Evolutionary conservation across 306 rosid genomes (phyloP).

Genomic region (Styphnolobium japonicum): DNA sequence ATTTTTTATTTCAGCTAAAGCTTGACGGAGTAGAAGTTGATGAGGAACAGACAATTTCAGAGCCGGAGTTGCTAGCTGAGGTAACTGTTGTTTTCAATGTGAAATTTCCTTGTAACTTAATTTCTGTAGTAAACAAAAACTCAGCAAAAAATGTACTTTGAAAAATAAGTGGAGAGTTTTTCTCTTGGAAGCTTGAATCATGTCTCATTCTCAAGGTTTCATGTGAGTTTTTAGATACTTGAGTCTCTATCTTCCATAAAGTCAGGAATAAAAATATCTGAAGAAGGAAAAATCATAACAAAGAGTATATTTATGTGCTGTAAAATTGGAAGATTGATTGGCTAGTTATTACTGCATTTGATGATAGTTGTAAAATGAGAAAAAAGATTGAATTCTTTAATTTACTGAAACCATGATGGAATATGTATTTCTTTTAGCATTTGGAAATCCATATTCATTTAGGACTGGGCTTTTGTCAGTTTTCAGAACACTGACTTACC

Average conservation of each 20-base stretch:
- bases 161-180: background rate
- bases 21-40: conserved; percentile 76
- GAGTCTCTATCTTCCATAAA: background rate
- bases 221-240: background rate
- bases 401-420: background rate
- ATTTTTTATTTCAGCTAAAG: conserved; percentile 51
- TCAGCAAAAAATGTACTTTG: background rate
- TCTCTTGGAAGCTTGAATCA: conserved; percentile 12
- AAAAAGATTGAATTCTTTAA: background rate
- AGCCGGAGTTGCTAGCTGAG: conserved; percentile 71
- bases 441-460: background rate
- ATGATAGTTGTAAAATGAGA: background rate
- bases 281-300: background rate
- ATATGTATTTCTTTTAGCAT: background rate
- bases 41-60: conserved; percentile 85
- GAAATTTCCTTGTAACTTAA: background rate
- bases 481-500: background rate
- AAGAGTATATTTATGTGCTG: background rate
- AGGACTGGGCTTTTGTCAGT: background rate
- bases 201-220: background rate
- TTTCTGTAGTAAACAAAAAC: background rate
- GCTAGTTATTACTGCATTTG: background rate
- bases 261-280: background rate
- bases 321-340: background rate
- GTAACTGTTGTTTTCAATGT: conserved; percentile 36